phyloP scores from a whole-genome alignment of 108 stramenopile species.

The Mayamaea pseudoterrestris region DNA sequence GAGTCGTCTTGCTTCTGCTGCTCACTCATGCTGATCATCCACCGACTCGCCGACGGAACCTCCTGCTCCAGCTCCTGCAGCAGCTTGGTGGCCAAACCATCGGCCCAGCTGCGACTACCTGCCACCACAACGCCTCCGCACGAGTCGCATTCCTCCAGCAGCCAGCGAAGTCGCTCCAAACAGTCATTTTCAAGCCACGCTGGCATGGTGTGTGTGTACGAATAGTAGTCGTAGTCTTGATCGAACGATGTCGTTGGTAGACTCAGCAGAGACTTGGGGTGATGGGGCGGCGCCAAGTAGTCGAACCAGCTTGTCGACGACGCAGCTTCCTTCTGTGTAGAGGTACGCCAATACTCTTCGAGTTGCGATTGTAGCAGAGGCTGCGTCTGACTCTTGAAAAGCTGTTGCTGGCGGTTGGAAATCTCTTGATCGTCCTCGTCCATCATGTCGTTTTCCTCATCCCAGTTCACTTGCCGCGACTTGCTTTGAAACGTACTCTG shows the following conservation, averaged over 20 bases:
- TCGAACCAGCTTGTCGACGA: conserved; percentile 39
- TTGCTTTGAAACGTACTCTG: background rate
- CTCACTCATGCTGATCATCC: too few relatives aligned
- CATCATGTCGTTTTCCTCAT: conserved; percentile 43
- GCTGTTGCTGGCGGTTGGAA: conserved; percentile 4
- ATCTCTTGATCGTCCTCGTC: conserved; percentile 32
- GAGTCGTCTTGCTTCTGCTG: too few relatives aligned
- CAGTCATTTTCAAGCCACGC: conserved; percentile 26
- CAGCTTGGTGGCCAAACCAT: conserved; percentile 42
- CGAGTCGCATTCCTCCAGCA: conserved; percentile 54
- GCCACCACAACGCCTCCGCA: conserved; percentile 44
- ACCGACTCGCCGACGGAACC: conserved; percentile 47
- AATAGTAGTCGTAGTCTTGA: conserved; percentile 23
- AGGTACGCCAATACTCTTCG: conserved; percentile 1
- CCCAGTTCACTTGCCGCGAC: conserved; percentile 41
- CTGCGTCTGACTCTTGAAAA: background rate
- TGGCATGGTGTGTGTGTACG: conserved; percentile 4
- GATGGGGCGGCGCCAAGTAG: conserved; percentile 57
- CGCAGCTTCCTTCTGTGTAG: background rate
- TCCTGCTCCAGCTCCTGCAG: conserved; percentile 64
- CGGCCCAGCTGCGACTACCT: conserved; percentile 18
- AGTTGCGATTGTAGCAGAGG: conserved; percentile 3
- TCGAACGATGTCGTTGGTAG: conserved; percentile 26
- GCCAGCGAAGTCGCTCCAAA: conserved; percentile 40
- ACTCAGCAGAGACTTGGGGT: conserved; percentile 23